Base-by-base conservation (phyloP, 345 rosid species). In the Eutrema japonicum region DNA sequence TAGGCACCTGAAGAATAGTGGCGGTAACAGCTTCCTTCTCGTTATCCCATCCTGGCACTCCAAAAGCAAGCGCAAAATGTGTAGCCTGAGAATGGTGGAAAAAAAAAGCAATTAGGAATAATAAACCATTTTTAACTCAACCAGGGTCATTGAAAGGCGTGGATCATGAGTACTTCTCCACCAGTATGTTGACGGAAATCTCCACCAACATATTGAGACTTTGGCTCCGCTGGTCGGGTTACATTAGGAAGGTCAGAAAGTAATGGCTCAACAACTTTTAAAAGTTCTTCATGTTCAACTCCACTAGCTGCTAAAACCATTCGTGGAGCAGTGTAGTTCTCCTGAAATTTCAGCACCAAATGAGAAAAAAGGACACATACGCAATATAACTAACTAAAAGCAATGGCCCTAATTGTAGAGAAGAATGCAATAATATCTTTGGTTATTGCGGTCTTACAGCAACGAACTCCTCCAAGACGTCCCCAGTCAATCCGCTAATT, bases 51-150 rank as follows among this genome's bases (percentile, higher is more conserved):
- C 97, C 96, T 53, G 96, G 91, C 61, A 90, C 82, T 82, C 85
- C 97, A 85, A 95, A 95, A 71, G 97, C 92, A 80, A 95, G 83
- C 29, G 92, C 97, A 79, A 95, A 82, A 80, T 92, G 98, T 33
- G 98, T 88, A 59, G 76, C 76, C 80, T 77, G 54, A 70, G 49
- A 42, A 56, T 48, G 10, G 2, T 33, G 35, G 10, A 12, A 33
- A 12, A 33, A 12, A 64, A 37, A 29, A 35, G 41, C 1, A 41
- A 54, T 62, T 29, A 54, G 36, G 60, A 38, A 52, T 29, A 51
- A 38, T 6, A 54, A 45, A 60, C 42, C 65, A 10, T n/a, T 42
- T 9, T 62, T 14, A 27, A 53, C 57, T 43, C 69, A 60, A 33
- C 26, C 13, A 59, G 30, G 37, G 7, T 9, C 41, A n/a, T 3